A percentile compares a stretch with the other conserved stretches of the same genome.
phyloP scores from a whole-genome alignment of 176 grass and related monocot genomes.

The Calamus simplicifolius region DNA sequence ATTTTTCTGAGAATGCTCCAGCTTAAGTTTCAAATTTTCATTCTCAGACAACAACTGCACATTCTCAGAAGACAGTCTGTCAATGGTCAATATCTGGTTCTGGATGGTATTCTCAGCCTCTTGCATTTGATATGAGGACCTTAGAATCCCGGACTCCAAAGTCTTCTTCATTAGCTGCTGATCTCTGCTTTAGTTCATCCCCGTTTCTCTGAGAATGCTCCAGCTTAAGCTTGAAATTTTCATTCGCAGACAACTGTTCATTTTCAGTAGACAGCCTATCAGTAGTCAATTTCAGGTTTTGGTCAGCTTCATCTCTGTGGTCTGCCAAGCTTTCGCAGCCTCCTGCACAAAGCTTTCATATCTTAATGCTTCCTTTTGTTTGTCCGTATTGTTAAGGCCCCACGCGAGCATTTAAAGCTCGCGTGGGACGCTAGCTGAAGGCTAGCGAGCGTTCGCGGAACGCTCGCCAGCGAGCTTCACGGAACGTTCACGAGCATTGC shows the following conservation, averaged over 20 bases:
- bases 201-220: conserved; percentile 29
- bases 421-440: too few relatives aligned
- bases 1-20: conserved; percentile 32
- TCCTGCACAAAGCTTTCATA: background rate
- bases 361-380: conserved; percentile 42
- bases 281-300: conserved; percentile 8
- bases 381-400: too few relatives aligned
- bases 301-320: conserved; percentile 8
- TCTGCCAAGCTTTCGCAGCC: conserved; percentile 2
- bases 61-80: conserved; percentile 30
- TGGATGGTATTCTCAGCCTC: conserved; percentile 30
- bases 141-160: conserved; percentile 29
- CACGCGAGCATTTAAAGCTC: too few relatives aligned
- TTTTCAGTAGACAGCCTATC: conserved; percentile 27
- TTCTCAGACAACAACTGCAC: conserved; percentile 45
- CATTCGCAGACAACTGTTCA: conserved; percentile 42
- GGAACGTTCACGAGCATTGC: too few relatives aligned
- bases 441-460: too few relatives aligned
- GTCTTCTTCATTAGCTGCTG: conserved; percentile 28
- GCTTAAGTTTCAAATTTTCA: conserved; percentile 37
- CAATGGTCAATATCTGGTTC: conserved; percentile 12
- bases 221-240: conserved; percentile 41
- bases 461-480: too few relatives aligned
- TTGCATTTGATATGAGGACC: conserved; percentile 32
- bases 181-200: conserved; percentile 28